Evolutionary conservation across 768 basidiomycete genomes (phyloP).

Genomic region (Coprinopsis marcescibilis): DNA sequence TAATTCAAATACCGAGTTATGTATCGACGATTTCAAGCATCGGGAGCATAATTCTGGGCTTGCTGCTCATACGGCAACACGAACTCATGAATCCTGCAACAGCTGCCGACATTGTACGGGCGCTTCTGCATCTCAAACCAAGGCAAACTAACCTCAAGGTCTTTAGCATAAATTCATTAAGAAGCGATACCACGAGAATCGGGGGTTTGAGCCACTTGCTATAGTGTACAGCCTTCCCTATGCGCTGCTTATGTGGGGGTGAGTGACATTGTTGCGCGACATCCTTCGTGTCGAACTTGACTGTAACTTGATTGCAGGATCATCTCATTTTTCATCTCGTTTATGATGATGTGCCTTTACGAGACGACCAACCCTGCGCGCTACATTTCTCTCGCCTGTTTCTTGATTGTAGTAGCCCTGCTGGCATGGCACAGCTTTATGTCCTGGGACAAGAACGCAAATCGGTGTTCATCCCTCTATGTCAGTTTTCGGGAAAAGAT

Average conservation of each 20-base stretch:
- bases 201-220: slow-evolving; percentile 46
- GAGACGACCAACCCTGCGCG: slow-evolving; percentile 20
- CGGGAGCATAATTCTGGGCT: slow-evolving; percentile 36
- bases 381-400: slow-evolving; percentile 20
- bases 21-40: slow-evolving; percentile 38
- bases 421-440: slow-evolving; percentile 25
- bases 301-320: too few species aligned
- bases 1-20: slow-evolving; percentile 40
- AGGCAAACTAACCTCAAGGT: not conserved
- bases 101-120: not conserved
- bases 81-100: not conserved
- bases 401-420: slow-evolving; percentile 15
- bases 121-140: not conserved
- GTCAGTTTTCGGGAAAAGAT: too few species aligned
- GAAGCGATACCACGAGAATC: not conserved
- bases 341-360: slow-evolving; percentile 25
- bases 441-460: slow-evolving; percentile 14
- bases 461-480: slow-evolving; percentile 1
- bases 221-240: slow-evolving; percentile 51
- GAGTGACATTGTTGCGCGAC: slow-evolving; percentile 19
- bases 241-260: slow-evolving; percentile 57
- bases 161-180: not conserved
- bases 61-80: slow-evolving; percentile 27
- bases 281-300: too few species aligned
- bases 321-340: slow-evolving; percentile 26